These are phyloP conservation scores for Boletus rubropictus DNA, from an alignment of 768 basidiomycete species.

Conservation along the genomic window DNA sequence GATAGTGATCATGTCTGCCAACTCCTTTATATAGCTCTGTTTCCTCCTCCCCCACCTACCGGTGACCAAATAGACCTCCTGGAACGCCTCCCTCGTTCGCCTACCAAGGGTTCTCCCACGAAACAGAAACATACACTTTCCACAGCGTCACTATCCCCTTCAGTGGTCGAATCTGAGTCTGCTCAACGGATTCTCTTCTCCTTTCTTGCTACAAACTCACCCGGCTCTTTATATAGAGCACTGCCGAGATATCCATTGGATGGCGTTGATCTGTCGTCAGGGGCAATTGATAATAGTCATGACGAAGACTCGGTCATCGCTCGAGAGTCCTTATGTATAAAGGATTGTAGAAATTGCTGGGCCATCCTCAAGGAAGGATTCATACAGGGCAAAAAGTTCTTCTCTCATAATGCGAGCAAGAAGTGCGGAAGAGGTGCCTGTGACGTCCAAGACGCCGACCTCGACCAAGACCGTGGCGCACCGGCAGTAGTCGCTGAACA, in stretches of 20 bases:
- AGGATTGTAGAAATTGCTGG: conserved; percentile 55
- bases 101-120: conserved; percentile 41
- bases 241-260: conserved; percentile 44
- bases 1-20: conserved; percentile 60
- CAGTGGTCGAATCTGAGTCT: conserved; percentile 42
- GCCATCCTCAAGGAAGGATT: conserved; percentile 52
- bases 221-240: conserved; percentile 47
- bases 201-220: conserved; percentile 51
- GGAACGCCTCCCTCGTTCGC: conserved; percentile 27
- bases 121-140: conserved; percentile 40
- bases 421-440: conserved; percentile 30
- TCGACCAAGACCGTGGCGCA: conserved; percentile 13
- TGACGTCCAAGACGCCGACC: conserved; percentile 25
- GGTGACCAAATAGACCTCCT: conserved; percentile 14
- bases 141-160: conserved; percentile 38
- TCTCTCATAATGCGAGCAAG: conserved; percentile 18
- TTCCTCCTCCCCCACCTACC: conserved; percentile 37
- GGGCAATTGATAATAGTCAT: conserved; percentile 27
- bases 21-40: conserved; percentile 65
- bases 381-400: conserved; percentile 32
- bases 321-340: conserved; percentile 48
- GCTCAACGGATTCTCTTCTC: conserved; percentile 52
- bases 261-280: conserved; percentile 1
- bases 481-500: conserved; percentile 45
- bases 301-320: conserved; percentile 54